phyloP scores from a whole-genome alignment of 441 rosid species.

The Raphanus hybrid region DNA sequence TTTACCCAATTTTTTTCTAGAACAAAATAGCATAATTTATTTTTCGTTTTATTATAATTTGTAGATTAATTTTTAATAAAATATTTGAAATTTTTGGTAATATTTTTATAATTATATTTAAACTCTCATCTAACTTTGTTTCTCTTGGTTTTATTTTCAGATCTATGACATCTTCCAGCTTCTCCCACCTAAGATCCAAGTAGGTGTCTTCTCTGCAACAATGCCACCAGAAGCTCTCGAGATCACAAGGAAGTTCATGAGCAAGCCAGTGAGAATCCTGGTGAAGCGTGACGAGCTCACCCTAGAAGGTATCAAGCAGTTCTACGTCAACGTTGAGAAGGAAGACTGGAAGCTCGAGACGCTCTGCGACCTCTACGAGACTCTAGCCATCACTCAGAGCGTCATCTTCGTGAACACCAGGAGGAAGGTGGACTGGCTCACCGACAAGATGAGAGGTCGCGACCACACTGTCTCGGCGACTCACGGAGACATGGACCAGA shows the following conservation, averaged over 20 bases:
- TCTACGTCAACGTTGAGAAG: constrained; percentile 64
- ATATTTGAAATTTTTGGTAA: too few species aligned
- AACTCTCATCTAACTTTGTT: background rate
- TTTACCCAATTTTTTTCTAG: too few species aligned
- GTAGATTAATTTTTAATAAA: too few species aligned
- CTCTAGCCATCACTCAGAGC: constrained; percentile 75
- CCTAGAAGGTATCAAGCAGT: constrained; percentile 78
- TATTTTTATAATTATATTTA: too few species aligned
- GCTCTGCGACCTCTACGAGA: constrained; percentile 70
- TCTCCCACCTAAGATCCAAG: constrained; percentile 70
- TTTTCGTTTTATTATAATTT: too few species aligned
- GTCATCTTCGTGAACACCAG: constrained; percentile 79
- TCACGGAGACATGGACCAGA: constrained; percentile 87
- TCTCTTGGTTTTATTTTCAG: constrained; percentile 16
- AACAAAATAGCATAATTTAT: too few species aligned
- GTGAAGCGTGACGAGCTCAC: constrained; percentile 86
- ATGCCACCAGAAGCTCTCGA: constrained; percentile 92
- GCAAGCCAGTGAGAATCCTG: constrained; percentile 74
- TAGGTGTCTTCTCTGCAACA: constrained; percentile 80
- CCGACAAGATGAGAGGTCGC: constrained; percentile 73
- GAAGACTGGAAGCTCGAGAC: constrained; percentile 83
- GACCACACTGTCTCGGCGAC: constrained; percentile 87
- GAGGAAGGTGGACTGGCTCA: constrained; percentile 85
- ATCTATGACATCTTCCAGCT: constrained; percentile 83
- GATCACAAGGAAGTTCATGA: constrained; percentile 79